Percentiles rank a stretch among this genome's conserved stretches.
phyloP scores from a whole-genome alignment of 2,329 filamentous ascomycete species.

The Trichoderma endophyticum region DNA sequence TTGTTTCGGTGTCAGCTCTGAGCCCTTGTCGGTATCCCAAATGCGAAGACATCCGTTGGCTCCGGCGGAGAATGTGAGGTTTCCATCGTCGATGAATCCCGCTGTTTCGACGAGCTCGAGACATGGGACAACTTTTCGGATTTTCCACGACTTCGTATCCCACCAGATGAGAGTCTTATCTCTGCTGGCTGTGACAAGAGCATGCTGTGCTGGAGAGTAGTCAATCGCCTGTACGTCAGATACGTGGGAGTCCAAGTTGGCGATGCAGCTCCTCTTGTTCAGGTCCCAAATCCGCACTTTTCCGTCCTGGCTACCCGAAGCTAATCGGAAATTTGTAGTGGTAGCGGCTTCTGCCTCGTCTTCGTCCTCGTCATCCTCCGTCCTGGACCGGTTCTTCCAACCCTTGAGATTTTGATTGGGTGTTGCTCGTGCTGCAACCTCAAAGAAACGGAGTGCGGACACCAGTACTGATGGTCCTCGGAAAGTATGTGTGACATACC shows the following conservation, averaged over 20 bases:
- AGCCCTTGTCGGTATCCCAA: conserved; percentile 75
- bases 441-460: conserved; percentile 89
- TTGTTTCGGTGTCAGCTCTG: conserved; percentile 77
- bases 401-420: conserved; percentile 29
- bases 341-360: conserved; percentile 40
- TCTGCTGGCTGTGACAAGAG: conserved; percentile 78
- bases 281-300: conserved; percentile 91
- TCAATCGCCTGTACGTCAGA: conserved; percentile 88
- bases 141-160: conserved; percentile 83
- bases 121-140: conserved; percentile 74
- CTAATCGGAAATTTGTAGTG: conserved; percentile 68
- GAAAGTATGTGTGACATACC: conserved; percentile 93
- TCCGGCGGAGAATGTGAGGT: conserved; percentile 77
- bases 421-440: conserved; percentile 53
- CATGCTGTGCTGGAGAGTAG: conserved; percentile 71
- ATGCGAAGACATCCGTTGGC: conserved; percentile 78
- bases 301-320: conserved; percentile 90
- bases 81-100: conserved; percentile 71
- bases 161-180: conserved; percentile 95
- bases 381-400: conserved; percentile 32
- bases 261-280: conserved; percentile 73
- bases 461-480: conserved; percentile 88
- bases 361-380: conserved; percentile 37
- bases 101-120: conserved; percentile 82
- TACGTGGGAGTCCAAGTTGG: conserved; percentile 84